phyloP scores from a whole-genome alignment of 306 rosid species.

The Pyrus betulifolia region DNA sequence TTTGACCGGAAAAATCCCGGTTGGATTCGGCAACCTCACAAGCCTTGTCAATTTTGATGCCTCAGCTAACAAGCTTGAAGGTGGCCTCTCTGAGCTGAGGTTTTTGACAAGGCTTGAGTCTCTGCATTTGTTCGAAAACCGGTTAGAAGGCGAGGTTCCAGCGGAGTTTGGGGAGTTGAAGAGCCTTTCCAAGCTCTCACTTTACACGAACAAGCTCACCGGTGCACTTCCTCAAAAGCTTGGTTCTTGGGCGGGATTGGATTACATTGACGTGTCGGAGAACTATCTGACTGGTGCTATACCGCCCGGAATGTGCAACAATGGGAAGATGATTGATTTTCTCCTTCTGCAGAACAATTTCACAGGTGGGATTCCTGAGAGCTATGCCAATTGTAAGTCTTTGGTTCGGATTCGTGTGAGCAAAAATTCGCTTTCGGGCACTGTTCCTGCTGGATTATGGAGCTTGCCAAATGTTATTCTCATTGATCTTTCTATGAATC shows the following conservation, averaged over 20 bases:
- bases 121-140: slow-evolving; percentile 53
- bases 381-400: slow-evolving; percentile 47
- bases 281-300: slow-evolving; percentile 62
- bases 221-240: slow-evolving; percentile 69
- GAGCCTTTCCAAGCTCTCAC: slow-evolving; percentile 39
- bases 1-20: slow-evolving; percentile 51
- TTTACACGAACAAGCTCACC: slow-evolving; percentile 50
- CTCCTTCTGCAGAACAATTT: slow-evolving; percentile 57
- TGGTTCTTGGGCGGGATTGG: slow-evolving; percentile 47
- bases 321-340: slow-evolving; percentile 30
- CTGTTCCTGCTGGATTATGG: slow-evolving; percentile 74
- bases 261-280: slow-evolving; percentile 70
- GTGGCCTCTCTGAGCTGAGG: slow-evolving; percentile 58
- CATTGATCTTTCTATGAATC: slow-evolving; percentile 57
- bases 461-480: slow-evolving; percentile 45
- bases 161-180: slow-evolving; percentile 57
- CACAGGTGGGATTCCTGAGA: slow-evolving; percentile 66
- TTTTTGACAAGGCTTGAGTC: slow-evolving; percentile 41
- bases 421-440: slow-evolving; percentile 68
- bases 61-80: slow-evolving; percentile 50
- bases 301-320: slow-evolving; percentile 75
- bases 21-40: slow-evolving; percentile 61
- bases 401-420: slow-evolving; percentile 44
- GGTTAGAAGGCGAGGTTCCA: slow-evolving; percentile 56
- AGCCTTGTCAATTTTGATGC: slow-evolving; percentile 52